These are phyloP conservation scores for Xylaria nigripes DNA, from an alignment of 495 filamentous ascomycete genomes.

Conservation along the genomic window DNA sequence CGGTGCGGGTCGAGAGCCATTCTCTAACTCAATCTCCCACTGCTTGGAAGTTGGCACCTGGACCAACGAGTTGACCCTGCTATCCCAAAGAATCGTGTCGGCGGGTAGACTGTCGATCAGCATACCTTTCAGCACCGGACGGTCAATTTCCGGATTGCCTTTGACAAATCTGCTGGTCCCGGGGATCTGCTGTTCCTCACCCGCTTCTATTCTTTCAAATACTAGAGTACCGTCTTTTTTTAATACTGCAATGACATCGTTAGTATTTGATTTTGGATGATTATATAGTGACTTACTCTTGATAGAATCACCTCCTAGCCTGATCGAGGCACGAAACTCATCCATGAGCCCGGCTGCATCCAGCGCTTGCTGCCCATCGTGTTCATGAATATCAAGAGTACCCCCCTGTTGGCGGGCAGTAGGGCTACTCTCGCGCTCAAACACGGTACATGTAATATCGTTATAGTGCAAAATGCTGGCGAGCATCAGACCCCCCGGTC, in stretches of 20 bases:
- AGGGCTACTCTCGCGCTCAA: slow-evolving; percentile 37
- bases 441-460: slow-evolving; percentile 38
- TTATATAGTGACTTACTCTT: slow-evolving; percentile 2
- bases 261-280: neutral
- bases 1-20: slow-evolving; percentile 15
- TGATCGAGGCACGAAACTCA: slow-evolving; percentile 27
- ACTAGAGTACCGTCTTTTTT: slow-evolving; percentile 35
- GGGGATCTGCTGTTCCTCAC: neutral
- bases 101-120: slow-evolving; percentile 31
- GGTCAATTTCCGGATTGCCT: slow-evolving; percentile 45
- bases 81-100: slow-evolving; percentile 38
- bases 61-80: slow-evolving; percentile 26
- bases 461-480: slow-evolving; percentile 40
- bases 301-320: slow-evolving; percentile 30
- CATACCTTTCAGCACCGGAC: slow-evolving; percentile 32
- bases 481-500: slow-evolving; percentile 47
- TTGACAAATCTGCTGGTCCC: slow-evolving; percentile 6
- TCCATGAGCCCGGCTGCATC: slow-evolving; percentile 37
- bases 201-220: slow-evolving; percentile 8
- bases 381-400: slow-evolving; percentile 42
- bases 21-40: slow-evolving; percentile 30
- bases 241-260: slow-evolving; percentile 14
- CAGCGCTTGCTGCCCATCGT: slow-evolving; percentile 39
- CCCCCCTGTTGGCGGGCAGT: slow-evolving; percentile 37
- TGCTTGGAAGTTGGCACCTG: slow-evolving; percentile 15